Evolutionary conservation across 2,329 filamentous ascomycete species (phyloP).

Genomic region (Neophaeococcomyces mojaviensis): DNA sequence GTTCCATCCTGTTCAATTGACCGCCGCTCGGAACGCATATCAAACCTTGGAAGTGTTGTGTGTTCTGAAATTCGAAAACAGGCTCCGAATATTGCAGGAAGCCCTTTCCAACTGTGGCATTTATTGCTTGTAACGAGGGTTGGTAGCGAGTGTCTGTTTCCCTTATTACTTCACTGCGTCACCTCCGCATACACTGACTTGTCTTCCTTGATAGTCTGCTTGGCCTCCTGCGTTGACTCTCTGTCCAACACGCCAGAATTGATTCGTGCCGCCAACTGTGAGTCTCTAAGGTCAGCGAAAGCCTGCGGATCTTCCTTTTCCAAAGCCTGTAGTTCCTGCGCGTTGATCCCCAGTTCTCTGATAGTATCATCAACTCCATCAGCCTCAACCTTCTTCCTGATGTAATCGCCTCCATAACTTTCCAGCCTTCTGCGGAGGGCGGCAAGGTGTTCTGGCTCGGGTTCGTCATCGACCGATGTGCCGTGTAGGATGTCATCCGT

Average conservation of each 20-base stretch:
- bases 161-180: too few species aligned
- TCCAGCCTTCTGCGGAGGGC: conserved; percentile 39
- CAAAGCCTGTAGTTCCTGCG: conserved; percentile 38
- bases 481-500: conserved; percentile 33
- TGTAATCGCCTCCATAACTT: conserved; percentile 35
- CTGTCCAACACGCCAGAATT: conserved; percentile 22
- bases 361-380: conserved; percentile 35
- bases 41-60: too few species aligned
- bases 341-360: conserved; percentile 36
- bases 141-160: too few species aligned
- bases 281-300: conserved; percentile 38
- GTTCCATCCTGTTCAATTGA: too few species aligned
- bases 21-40: too few species aligned
- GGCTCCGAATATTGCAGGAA: too few species aligned
- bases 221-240: neutral
- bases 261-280: conserved; percentile 40
- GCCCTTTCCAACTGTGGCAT: too few species aligned
- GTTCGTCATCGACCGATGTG: conserved; percentile 31
- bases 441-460: conserved; percentile 37
- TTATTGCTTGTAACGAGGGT: too few species aligned
- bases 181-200: too few species aligned
- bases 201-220: too few species aligned
- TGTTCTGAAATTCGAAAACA: too few species aligned
- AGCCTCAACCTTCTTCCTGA: conserved; percentile 32
- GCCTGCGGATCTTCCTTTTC: conserved; percentile 37